phyloP scores from a whole-genome alignment of 306 rosid genomes.

The Arachis hypogaea region DNA sequence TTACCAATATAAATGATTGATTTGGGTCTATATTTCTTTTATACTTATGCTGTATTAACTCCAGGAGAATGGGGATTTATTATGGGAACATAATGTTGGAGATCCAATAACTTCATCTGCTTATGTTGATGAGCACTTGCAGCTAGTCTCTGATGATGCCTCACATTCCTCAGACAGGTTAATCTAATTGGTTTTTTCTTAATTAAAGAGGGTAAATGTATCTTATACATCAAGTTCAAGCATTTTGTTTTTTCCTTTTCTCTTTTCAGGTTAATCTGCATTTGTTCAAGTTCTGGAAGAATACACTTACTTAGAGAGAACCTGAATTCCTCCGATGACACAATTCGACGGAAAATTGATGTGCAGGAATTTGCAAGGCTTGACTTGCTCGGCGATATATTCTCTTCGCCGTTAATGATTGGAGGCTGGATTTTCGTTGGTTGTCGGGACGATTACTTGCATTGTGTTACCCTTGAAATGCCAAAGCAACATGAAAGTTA shows the following conservation, averaged over 20 bases:
- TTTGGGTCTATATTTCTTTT: slow-evolving; percentile 21
- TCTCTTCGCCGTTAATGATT: slow-evolving; percentile 88
- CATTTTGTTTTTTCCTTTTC: neutral
- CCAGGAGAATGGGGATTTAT: slow-evolving; percentile 70
- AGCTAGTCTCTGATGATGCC: slow-evolving; percentile 44
- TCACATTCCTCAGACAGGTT: slow-evolving; percentile 68
- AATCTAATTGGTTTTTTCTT: slow-evolving; percentile 15
- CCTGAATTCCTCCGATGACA: slow-evolving; percentile 24
- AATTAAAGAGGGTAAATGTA: neutral
- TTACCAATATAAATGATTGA: neutral
- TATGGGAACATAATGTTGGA: slow-evolving; percentile 77
- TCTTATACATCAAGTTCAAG: slow-evolving; percentile 1
- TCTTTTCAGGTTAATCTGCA: slow-evolving; percentile 65
- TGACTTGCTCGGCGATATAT: slow-evolving; percentile 66
- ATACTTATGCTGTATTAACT: slow-evolving; percentile 31
- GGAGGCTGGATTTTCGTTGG: slow-evolving; percentile 83
- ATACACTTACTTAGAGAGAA: slow-evolving; percentile 59
- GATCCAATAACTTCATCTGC: slow-evolving; percentile 87
- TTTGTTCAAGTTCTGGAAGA: slow-evolving; percentile 83
- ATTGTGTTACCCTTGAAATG: slow-evolving; percentile 59
- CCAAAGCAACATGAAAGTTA: slow-evolving; percentile 27
- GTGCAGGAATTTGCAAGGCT: slow-evolving; percentile 68
- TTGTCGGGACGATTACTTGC: slow-evolving; percentile 81
- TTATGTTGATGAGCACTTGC: slow-evolving; percentile 74
- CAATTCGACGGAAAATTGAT: slow-evolving; percentile 19